Percentiles rank a stretch among this genome's conserved stretches.
These are phyloP conservation scores for Hortiboletus flavorubellus DNA, from an alignment of 768 basidiomycete genomes.

Conservation along the genomic window DNA sequence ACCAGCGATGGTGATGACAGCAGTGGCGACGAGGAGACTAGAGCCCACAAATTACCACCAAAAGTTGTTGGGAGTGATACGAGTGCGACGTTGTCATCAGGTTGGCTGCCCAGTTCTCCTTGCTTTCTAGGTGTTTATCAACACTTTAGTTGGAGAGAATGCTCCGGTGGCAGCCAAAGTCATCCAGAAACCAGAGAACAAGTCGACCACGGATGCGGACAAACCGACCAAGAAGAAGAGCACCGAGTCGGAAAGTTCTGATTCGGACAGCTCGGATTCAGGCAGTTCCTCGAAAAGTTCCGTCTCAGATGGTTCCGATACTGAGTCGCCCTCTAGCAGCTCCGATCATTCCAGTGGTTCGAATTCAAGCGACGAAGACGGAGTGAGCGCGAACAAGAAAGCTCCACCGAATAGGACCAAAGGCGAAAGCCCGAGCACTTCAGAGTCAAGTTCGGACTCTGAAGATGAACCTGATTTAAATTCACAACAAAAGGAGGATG, in stretches of 20 bases:
- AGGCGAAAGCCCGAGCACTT: conserved; percentile 1
- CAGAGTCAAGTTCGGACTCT: conserved; percentile 27
- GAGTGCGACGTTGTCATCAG: conserved; percentile 40
- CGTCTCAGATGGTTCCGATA: conserved; percentile 13
- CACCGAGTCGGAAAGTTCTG: conserved; percentile 12
- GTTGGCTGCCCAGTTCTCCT: conserved; percentile 7
- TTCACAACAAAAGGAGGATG: background rate
- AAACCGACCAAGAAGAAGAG: background rate
- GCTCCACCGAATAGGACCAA: background rate
- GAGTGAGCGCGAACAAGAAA: background rate
- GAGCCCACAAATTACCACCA: background rate
- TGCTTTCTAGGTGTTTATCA: background rate
- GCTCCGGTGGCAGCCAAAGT: background rate
- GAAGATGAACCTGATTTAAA: conserved; percentile 8
- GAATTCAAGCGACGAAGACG: conserved; percentile 14
- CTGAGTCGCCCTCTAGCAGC: conserved; percentile 13
- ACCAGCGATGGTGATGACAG: conserved; percentile 13
- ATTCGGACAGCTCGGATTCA: conserved; percentile 17
- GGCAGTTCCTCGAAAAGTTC: conserved; percentile 13
- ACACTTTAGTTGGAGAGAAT: conserved; percentile 14
- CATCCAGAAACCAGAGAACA: conserved; percentile 1
- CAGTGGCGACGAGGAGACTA: background rate
- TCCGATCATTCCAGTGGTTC: conserved; percentile 14
- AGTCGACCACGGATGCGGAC: background rate
- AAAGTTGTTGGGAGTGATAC: conserved; percentile 32